A percentile compares a stretch with the other conserved stretches of the same genome.
Evolutionary conservation across 306 rosid species (phyloP).

Genomic region (Cajanus cajan): DNA sequence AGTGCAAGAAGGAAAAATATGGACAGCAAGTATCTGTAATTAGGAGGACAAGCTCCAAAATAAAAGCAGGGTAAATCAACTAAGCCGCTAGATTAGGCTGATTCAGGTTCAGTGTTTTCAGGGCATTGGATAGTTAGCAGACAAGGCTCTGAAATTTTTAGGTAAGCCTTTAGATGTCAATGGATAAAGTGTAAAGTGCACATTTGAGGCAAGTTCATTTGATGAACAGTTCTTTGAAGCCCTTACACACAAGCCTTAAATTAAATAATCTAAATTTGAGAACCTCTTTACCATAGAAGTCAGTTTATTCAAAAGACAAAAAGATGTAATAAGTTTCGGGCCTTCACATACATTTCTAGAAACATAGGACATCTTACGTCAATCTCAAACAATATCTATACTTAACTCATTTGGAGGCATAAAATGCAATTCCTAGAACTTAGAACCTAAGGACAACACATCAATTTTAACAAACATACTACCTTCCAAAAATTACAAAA

Average conservation of each 20-base stretch:
- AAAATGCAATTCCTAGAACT: constrained; percentile 41
- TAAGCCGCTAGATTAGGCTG: neutral
- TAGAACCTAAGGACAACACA: constrained; percentile 21
- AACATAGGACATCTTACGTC: constrained; percentile 14
- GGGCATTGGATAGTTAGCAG: neutral
- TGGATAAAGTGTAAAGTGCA: neutral
- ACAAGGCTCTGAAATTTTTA: neutral
- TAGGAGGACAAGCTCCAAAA: constrained; percentile 1
- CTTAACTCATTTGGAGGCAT: constrained; percentile 29
- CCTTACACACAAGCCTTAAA: neutral
- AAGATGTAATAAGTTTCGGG: neutral
- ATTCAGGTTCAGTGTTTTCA: neutral
- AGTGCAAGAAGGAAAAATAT: constrained; percentile 1
- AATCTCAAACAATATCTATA: constrained; percentile 25
- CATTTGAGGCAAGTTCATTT: neutral
- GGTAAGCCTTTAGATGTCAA: neutral
- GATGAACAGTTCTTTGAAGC: neutral
- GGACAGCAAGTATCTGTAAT: neutral
- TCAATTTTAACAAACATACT: neutral
- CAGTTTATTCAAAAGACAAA: neutral
- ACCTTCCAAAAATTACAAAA: constrained; percentile 40
- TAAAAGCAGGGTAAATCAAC: neutral
- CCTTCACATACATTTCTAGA: constrained; percentile 17
- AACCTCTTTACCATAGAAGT: neutral
- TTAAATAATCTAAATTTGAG: neutral